These are phyloP conservation scores for Microsporum canis DNA, from an alignment of 2,329 filamentous ascomycete species.

Conservation along the genomic window DNA sequence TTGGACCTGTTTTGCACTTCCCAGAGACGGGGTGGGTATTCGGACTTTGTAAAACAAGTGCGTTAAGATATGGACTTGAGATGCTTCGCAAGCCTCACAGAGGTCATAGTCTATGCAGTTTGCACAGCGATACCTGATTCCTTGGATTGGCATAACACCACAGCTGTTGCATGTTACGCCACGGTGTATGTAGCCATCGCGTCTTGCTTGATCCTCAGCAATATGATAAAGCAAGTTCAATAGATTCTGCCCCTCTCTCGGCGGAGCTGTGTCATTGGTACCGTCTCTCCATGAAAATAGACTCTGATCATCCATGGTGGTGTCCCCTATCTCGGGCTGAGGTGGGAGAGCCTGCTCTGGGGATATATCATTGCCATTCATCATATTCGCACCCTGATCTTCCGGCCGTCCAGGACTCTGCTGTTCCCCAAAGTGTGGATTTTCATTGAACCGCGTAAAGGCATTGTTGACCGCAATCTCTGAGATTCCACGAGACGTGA, in stretches of 20 bases:
- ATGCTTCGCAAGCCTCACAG: constrained; percentile 77
- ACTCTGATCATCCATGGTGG: constrained; percentile 33
- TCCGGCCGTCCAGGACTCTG: constrained; percentile 29
- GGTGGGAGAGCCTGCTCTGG: constrained; percentile 16
- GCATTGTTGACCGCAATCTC: constrained; percentile 28
- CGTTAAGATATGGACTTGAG: constrained; percentile 65
- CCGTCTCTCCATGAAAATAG: constrained; percentile 36
- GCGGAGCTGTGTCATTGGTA: constrained; percentile 31
- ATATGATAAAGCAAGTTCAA: constrained; percentile 81
- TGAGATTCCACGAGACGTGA: constrained; percentile 29
- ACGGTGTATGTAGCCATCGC: constrained; percentile 82
- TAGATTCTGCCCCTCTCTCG: constrained; percentile 59
- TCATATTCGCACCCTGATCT: constrained; percentile 27
- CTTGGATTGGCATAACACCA: constrained; percentile 75
- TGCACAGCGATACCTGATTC: constrained; percentile 83
- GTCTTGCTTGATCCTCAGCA: constrained; percentile 79
- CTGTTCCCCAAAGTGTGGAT: constrained; percentile 31
- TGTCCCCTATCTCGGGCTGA: constrained; percentile 27
- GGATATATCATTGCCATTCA: constrained; percentile 9
- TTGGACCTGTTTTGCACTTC: constrained; percentile 63
- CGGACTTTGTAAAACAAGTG: constrained; percentile 96
- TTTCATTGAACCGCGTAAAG: constrained; percentile 29
- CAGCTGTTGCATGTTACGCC: constrained; percentile 89
- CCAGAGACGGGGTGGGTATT: constrained; percentile 75
- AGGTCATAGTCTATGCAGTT: constrained; percentile 96